Evolutionary conservation across 169 alveolate species (phyloP).

Genomic region (Miamiensis avidus): DNA sequence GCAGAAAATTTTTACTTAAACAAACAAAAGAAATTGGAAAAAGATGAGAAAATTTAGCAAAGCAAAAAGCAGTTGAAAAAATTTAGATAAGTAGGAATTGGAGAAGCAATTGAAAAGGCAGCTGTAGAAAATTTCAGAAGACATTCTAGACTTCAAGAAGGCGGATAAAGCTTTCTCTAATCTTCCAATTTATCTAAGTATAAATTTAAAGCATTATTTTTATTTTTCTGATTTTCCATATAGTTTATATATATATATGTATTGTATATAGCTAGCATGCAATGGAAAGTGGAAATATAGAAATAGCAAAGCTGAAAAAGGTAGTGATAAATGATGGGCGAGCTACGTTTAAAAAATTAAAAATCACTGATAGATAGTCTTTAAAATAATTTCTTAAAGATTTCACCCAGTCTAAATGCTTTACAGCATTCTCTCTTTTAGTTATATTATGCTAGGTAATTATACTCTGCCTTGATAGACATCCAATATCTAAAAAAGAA

Average conservation of each 20-base stretch:
- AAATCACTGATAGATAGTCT: too few species aligned
- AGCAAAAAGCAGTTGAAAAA: not conserved
- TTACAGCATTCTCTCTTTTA: not conserved
- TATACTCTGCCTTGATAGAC: not conserved
- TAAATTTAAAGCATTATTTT: too few species aligned
- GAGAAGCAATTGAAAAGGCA: not conserved
- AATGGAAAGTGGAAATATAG: not conserved
- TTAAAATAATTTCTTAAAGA: too few species aligned
- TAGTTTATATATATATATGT: too few species aligned
- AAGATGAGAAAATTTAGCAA: not conserved
- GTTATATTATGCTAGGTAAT: not conserved
- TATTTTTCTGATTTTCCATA: too few species aligned
- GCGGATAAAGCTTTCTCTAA: too few species aligned
- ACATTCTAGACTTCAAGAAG: too few species aligned
- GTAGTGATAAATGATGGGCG: not conserved
- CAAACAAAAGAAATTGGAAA: too few species aligned
- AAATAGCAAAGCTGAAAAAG: not conserved
- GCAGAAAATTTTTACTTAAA: not conserved
- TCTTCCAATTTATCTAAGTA: too few species aligned
- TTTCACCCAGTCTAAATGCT: not conserved
- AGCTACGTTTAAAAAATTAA: too few species aligned
- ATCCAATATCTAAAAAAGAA: not conserved
- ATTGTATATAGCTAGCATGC: too few species aligned
- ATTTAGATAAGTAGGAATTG: not conserved
- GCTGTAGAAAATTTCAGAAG: not conserved